A percentile compares a stretch with the other conserved stretches of the same genome.
These are phyloP conservation scores for Apiospora marii DNA, from an alignment of 2,329 filamentous ascomycete species.

Conservation along the genomic window DNA sequence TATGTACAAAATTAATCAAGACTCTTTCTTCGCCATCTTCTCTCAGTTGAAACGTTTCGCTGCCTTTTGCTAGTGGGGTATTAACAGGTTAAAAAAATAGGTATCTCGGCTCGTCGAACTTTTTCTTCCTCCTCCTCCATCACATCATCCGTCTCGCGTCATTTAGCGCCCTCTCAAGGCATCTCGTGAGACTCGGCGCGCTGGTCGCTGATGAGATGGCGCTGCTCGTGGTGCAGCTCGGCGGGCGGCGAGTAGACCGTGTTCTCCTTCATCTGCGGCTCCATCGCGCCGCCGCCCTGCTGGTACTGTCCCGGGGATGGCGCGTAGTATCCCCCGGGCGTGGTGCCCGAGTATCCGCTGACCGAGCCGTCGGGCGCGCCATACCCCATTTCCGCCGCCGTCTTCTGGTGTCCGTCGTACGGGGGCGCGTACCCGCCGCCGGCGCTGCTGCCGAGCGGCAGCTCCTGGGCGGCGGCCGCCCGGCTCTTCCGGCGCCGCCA, in stretches of 20 bases:
- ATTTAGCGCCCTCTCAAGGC: background rate
- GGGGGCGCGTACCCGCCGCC: background rate
- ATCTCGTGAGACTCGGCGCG: slow-evolving; percentile 2
- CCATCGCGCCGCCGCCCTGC: background rate
- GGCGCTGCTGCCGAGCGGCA: background rate
- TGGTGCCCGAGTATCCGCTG: background rate
- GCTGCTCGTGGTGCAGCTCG: background rate
- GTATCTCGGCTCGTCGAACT: background rate
- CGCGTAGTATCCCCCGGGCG: background rate
- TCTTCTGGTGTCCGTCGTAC: background rate
- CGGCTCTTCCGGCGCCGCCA: slow-evolving; percentile 4
- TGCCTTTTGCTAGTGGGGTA: background rate
- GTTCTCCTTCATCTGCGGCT: slow-evolving; percentile 8
- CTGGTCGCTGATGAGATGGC: background rate
- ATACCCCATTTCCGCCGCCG: background rate
- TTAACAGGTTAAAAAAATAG: background rate
- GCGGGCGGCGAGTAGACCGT: background rate
- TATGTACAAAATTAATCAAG: no score
- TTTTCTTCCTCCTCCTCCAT: background rate
- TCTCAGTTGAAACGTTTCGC: background rate
- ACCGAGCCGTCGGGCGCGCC: background rate
- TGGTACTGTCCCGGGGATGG: background rate
- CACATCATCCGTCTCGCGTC: background rate
- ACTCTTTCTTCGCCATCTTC: no score
- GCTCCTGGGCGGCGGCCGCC: background rate